Evolutionary conservation across 805 yeast genomes (phyloP).

Genomic region (Komagataella mondaviorum): DNA sequence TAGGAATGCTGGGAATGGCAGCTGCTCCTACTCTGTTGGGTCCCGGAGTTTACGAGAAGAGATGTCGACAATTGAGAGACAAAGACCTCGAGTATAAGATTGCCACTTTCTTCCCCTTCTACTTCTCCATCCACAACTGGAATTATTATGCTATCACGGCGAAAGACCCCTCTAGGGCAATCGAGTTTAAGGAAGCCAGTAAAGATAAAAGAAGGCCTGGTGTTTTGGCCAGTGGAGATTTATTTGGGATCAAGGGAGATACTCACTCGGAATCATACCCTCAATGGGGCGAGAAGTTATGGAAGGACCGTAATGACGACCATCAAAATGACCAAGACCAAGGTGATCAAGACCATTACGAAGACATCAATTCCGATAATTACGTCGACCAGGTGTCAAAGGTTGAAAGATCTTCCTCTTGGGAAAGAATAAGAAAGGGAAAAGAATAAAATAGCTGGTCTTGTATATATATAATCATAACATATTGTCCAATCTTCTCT

Average conservation of each 20-base stretch:
- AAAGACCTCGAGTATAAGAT: neutral
- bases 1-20: neutral
- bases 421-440: neutral
- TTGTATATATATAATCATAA: conserved; percentile 8
- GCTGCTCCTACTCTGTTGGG: neutral
- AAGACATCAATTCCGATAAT: neutral
- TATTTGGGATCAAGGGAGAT: neutral
- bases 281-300: neutral
- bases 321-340: neutral
- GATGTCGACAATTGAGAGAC: neutral
- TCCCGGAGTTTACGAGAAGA: neutral
- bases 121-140: neutral
- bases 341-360: neutral
- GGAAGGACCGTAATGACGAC: neutral
- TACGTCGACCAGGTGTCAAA: neutral
- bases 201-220: neutral
- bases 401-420: neutral
- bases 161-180: neutral
- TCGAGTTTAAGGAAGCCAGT: neutral
- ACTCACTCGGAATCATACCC: neutral
- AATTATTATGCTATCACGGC: neutral
- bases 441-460: neutral
- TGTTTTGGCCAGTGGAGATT: neutral
- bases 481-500: conserved; percentile 62
- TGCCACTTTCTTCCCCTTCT: neutral